Evolutionary conservation across 345 rosid species (phyloP).

Genomic region (Hypericum androsaemum): DNA sequence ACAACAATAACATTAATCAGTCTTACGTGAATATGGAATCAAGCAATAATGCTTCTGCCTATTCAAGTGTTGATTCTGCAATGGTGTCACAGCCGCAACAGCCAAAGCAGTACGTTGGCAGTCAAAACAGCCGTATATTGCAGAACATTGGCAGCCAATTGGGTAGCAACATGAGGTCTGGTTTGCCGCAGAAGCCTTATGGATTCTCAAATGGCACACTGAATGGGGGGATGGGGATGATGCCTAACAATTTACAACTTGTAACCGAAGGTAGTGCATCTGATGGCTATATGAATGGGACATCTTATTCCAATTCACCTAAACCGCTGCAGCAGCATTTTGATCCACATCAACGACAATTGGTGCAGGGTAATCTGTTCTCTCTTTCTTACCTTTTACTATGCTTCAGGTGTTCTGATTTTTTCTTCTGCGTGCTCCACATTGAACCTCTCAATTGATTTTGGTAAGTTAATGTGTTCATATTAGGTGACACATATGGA

Average conservation of each 20-base stretch:
- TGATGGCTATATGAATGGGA: conserved; percentile 41
- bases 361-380: conserved; percentile 43
- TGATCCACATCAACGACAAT: conserved; percentile 58
- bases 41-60: conserved; percentile 47
- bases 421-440: background rate
- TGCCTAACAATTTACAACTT: conserved; percentile 40
- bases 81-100: conserved; percentile 49
- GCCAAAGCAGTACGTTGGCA: conserved; percentile 52
- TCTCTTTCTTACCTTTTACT: conserved; percentile 1
- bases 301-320: conserved; percentile 41
- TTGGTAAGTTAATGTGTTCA: conserved; percentile 10
- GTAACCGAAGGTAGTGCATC: conserved; percentile 45
- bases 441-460: conserved; percentile 7
- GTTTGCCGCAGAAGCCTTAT: conserved; percentile 61
- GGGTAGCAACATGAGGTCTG: conserved; percentile 48
- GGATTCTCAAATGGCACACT: conserved; percentile 53
- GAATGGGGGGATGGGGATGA: conserved; percentile 56
- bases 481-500: conserved; percentile 69
- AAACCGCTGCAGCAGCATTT: conserved; percentile 52
- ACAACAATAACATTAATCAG: conserved; percentile 32
- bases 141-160: conserved; percentile 65
- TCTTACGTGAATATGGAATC: conserved; percentile 58
- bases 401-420: background rate
- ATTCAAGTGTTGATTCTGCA: conserved; percentile 59
- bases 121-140: conserved; percentile 60